A percentile compares a stretch with the other conserved stretches of the same genome.
Evolutionary conservation across 1,139 yeast genomes (phyloP).

Genomic region (Spathaspora sp.): DNA sequence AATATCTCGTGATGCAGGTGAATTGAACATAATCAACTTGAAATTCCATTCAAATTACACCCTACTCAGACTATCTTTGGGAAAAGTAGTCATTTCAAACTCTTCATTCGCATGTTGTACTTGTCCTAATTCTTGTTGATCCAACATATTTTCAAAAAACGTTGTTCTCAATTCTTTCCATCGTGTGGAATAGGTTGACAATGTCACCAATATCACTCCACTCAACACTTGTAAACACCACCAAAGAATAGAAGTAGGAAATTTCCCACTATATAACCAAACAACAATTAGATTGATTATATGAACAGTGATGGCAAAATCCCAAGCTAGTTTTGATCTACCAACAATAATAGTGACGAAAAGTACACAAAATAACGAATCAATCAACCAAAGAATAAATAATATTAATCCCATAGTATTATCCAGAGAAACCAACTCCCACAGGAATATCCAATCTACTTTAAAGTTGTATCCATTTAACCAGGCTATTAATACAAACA

Average conservation of each 20-base stretch:
- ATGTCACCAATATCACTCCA: conserved; percentile 63
- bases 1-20: no score
- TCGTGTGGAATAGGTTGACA: conserved; percentile 84
- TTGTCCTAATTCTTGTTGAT: conserved; percentile 45
- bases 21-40: no score
- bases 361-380: conserved; percentile 71
- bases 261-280: conserved; percentile 60
- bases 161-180: conserved; percentile 89
- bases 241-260: conserved; percentile 79
- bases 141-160: conserved; percentile 79
- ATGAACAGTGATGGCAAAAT: conserved; percentile 88
- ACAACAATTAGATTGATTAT: conserved; percentile 72
- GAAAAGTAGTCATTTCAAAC: conserved; percentile 21
- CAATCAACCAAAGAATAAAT: conserved; percentile 74
- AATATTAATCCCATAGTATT: conserved; percentile 80
- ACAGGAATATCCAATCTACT: conserved; percentile 73
- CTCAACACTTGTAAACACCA: conserved; percentile 77
- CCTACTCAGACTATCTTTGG: conserved; percentile 8
- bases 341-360: conserved; percentile 89
- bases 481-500: conserved; percentile 57
- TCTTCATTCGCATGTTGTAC: conserved; percentile 16
- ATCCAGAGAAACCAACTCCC: conserved; percentile 72
- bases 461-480: conserved; percentile 64
- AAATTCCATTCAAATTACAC: no score
- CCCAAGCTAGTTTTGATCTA: conserved; percentile 91